Conservation (phyloP, 1,284 basidiomycete genomes). For the Leccinum fuscescens region DNA sequence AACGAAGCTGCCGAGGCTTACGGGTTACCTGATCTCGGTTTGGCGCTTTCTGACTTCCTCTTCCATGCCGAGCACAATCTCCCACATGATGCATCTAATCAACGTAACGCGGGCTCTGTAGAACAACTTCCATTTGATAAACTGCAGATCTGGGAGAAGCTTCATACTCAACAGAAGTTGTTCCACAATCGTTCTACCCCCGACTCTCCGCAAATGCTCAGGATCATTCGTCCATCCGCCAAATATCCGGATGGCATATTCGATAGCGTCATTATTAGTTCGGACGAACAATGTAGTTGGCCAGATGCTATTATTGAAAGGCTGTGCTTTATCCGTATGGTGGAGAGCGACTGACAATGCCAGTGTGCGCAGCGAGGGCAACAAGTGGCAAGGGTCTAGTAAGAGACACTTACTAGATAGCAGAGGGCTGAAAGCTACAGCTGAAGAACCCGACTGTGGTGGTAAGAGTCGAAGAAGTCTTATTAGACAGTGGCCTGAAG, state of each 20-base stretch:
- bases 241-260: neutral
- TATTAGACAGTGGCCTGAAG: too few relatives aligned
- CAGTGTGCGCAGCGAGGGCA: too few relatives aligned
- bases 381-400: too few relatives aligned
- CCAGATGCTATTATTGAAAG: too few relatives aligned
- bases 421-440: too few relatives aligned
- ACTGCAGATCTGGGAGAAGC: neutral
- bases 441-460: too few relatives aligned
- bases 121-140: neutral
- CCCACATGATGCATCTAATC: neutral
- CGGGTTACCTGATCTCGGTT: neutral
- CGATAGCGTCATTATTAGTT: too few relatives aligned
- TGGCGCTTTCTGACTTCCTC: neutral
- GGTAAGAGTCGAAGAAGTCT: too few relatives aligned
- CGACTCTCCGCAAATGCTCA: neutral
- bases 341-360: too few relatives aligned
- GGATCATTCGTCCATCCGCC: neutral
- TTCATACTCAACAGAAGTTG: neutral
- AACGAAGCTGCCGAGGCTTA: neutral
- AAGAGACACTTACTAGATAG: too few relatives aligned
- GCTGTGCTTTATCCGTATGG: too few relatives aligned
- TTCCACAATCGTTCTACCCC: neutral
- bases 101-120: neutral
- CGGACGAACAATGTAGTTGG: too few relatives aligned
- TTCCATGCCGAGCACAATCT: neutral